Evolutionary conservation across 1,139 yeast genomes (phyloP).

Genomic region (Taphrina wiesneri): DNA sequence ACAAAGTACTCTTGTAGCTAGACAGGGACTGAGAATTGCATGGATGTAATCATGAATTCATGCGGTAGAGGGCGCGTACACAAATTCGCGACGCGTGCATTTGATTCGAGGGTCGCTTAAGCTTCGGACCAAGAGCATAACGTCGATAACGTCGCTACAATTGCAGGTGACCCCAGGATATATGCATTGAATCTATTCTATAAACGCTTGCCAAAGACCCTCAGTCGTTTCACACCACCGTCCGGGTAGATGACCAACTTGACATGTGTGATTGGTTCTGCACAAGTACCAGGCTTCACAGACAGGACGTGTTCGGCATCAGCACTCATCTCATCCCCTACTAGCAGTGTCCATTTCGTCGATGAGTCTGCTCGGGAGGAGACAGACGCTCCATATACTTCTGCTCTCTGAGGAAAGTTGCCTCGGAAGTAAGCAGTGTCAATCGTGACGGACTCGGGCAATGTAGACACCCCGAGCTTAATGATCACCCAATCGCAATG

Average conservation of each 20-base stretch:
- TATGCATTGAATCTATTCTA: background rate
- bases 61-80: conserved; percentile 1
- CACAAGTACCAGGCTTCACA: conserved; percentile 40
- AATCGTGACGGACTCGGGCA: conserved; percentile 60
- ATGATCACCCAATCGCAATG: conserved; percentile 91
- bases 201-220: conserved; percentile 65
- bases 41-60: conserved; percentile 1
- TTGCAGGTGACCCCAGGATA: too few species aligned
- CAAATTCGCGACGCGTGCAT: conserved; percentile 6
- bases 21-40: too few species aligned
- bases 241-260: conserved; percentile 85
- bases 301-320: conserved; percentile 70
- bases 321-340: conserved; percentile 70
- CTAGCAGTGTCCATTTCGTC: conserved; percentile 62
- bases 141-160: too few species aligned
- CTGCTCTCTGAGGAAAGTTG: conserved; percentile 78
- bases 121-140: background rate
- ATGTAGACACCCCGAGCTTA: conserved; percentile 64
- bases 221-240: conserved; percentile 89
- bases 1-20: too few species aligned
- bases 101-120: background rate
- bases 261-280: conserved; percentile 58
- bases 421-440: conserved; percentile 96
- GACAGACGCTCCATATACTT: conserved; percentile 49
- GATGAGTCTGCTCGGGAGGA: conserved; percentile 42